Evolutionary conservation across 345 rosid genomes (phyloP), one percentile per base, ranked within the genome.

Genomic region (Atalantia buxifolia): DNA sequence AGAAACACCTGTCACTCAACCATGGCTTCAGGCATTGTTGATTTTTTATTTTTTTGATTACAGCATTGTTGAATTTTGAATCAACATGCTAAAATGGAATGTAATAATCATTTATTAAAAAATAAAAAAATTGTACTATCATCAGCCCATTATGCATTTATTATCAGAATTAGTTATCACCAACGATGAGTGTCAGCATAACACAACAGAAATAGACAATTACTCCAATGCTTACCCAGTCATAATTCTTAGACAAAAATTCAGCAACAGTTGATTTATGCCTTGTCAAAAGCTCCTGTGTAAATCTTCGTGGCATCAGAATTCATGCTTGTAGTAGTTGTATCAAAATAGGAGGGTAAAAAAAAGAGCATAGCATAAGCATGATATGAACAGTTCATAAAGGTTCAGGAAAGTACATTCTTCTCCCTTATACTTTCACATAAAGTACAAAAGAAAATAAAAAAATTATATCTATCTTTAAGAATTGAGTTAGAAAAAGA

Each of bases 191-290:
- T 1, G 18, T 24, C 50, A 13, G 30, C 24, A 14, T 71, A 27
- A 38, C 31, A 59, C 0, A 40, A 25, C 38, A 21, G 69, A 19
- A 48, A 16, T 36, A 50, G 6, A 33, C 33, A 45, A n/a, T 42
- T 38, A 74, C 66, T 42, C 28, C 25, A 76, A 61, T 24, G 69
- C 82, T 83, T 76, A 85, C 87, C 89, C 89, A 86, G 28, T 85
- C 87, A 79, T 85, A 88, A 59, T 86, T 88, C 24, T 9, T 66
- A 14, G 85, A 80, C 74, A 86, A 81, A 71, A 88, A 88, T 45
- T 82, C 88, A 50, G 89, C 83, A 6, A 86, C 87, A 5, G 88
- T 85, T 25, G 91, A 82, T 83, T 84, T 88, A 69, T 88, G 87
- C 86, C 89, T 86, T 1, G 86, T 88, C 78, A 84, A 25, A 61